phyloP scores from a whole-genome alignment of 2,329 filamentous ascomycete genomes.

The Aspergillus sp. region DNA sequence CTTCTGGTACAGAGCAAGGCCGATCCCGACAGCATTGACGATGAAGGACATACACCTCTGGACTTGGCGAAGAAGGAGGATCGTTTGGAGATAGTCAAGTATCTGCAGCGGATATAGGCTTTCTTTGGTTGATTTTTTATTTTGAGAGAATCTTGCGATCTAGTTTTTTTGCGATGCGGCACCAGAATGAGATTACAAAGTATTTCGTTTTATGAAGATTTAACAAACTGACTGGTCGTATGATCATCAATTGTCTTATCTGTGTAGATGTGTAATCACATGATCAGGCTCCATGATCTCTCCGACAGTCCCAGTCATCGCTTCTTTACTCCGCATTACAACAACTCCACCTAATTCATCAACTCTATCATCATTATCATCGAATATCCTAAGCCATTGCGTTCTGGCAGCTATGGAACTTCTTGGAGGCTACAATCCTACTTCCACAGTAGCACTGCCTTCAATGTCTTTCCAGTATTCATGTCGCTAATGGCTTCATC shows the following conservation, averaged over 20 bases:
- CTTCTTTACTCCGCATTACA: no score
- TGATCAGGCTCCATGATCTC: no score
- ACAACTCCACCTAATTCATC: neutral
- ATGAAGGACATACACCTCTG: neutral
- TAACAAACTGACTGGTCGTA: no score
- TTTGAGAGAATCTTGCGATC: neutral
- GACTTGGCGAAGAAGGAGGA: neutral
- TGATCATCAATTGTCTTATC: no score
- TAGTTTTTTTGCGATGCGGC: neutral
- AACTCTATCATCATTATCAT: neutral
- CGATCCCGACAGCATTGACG: neutral
- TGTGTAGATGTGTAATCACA: no score
- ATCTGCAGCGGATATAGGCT: neutral
- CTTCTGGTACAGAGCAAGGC: neutral
- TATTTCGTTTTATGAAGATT: no score
- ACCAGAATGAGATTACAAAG: neutral
- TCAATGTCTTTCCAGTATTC: constrained; percentile 28
- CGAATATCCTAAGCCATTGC: neutral
- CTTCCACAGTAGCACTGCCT: constrained; percentile 33
- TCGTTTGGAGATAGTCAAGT: neutral
- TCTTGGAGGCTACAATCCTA: neutral
- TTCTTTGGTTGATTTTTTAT: neutral
- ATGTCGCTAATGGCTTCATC: constrained; percentile 30
- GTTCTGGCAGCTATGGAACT: neutral
- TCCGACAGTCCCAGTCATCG: no score